A percentile compares a stretch with the other conserved stretches of the same genome.
These are phyloP conservation scores for Roridomyces roridus DNA, from an alignment of 768 basidiomycete species.

Conservation along the genomic window DNA sequence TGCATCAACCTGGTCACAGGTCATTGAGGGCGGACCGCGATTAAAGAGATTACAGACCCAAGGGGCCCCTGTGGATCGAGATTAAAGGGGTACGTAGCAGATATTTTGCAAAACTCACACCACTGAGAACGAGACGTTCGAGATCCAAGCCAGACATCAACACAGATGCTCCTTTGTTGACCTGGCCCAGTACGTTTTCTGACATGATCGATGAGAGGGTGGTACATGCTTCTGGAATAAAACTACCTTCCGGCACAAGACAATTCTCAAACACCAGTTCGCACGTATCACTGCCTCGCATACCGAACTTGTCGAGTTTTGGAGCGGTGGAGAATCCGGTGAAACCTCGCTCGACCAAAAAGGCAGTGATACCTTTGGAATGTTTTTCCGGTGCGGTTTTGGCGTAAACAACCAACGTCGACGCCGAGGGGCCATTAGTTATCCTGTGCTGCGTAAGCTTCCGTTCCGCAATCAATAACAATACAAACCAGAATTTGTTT, in stretches of 20 bases:
- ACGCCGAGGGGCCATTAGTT: conserved; percentile 92
- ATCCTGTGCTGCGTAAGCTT: conserved; percentile 61
- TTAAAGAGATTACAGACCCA: conserved; percentile 56
- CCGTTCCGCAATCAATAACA: background rate
- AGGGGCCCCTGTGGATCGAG: conserved; percentile 65
- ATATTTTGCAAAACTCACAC: conserved; percentile 33
- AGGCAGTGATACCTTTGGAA: conserved; percentile 91
- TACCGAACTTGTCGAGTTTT: conserved; percentile 95
- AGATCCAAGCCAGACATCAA: conserved; percentile 95
- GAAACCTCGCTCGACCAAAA: conserved; percentile 85
- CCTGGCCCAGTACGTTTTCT: conserved; percentile 86
- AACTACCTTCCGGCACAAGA: conserved; percentile 82
- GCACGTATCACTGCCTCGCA: conserved; percentile 95
- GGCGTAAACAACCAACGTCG: conserved; percentile 92
- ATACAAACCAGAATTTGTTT: conserved; percentile 87
- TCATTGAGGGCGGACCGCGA: conserved; percentile 13
- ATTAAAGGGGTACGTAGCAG: background rate
- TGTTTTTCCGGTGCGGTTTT: conserved; percentile 80
- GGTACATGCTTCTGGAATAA: too few species aligned
- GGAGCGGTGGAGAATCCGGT: conserved; percentile 88
- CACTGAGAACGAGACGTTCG: conserved; percentile 89
- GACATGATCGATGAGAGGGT: background rate
- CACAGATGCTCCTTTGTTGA: conserved; percentile 83
- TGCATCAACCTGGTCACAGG: conserved; percentile 75
- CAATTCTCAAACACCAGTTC: conserved; percentile 93